These are phyloP conservation scores for Lathyrus oleraceus DNA, from an alignment of 306 rosid species.

Conservation along the genomic window DNA sequence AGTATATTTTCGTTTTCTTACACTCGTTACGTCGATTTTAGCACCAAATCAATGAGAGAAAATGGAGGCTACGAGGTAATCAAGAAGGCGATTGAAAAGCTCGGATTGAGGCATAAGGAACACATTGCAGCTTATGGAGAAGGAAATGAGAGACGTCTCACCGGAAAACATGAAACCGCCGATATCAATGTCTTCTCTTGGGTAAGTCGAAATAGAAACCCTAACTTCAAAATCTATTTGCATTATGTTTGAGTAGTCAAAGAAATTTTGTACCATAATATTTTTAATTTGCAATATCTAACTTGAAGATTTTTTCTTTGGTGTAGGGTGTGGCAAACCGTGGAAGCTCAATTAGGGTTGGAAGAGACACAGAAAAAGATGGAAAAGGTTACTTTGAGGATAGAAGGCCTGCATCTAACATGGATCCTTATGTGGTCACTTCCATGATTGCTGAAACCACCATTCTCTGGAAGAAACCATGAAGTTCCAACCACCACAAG, in stretches of 20 bases:
- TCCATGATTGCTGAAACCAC: constrained; percentile 76
- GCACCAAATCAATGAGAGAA: constrained; percentile 67
- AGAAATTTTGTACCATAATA: neutral
- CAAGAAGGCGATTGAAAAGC: constrained; percentile 59
- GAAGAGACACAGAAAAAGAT: constrained; percentile 63
- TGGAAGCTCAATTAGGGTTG: constrained; percentile 67
- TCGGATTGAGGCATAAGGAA: constrained; percentile 58
- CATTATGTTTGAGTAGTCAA: neutral
- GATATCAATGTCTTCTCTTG: constrained; percentile 57
- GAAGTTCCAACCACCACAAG: neutral
- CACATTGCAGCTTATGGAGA: constrained; percentile 74
- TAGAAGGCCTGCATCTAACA: constrained; percentile 78
- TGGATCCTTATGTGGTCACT: constrained; percentile 79
- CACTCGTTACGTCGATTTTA: constrained; percentile 29
- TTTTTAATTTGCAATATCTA: neutral
- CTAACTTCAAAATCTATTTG: neutral
- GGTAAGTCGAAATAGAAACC: constrained; percentile 34
- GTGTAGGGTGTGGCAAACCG: constrained; percentile 67
- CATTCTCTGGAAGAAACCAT: constrained; percentile 65
- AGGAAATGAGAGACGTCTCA: constrained; percentile 74
- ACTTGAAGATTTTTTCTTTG: neutral
- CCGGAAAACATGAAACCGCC: constrained; percentile 66
- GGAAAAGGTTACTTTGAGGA: constrained; percentile 79
- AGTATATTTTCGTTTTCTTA: neutral
- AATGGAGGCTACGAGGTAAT: constrained; percentile 63